These are phyloP conservation scores for Colletotrichum sansevieriae DNA, from an alignment of 2,329 filamentous ascomycete genomes.

Conservation along the genomic window DNA sequence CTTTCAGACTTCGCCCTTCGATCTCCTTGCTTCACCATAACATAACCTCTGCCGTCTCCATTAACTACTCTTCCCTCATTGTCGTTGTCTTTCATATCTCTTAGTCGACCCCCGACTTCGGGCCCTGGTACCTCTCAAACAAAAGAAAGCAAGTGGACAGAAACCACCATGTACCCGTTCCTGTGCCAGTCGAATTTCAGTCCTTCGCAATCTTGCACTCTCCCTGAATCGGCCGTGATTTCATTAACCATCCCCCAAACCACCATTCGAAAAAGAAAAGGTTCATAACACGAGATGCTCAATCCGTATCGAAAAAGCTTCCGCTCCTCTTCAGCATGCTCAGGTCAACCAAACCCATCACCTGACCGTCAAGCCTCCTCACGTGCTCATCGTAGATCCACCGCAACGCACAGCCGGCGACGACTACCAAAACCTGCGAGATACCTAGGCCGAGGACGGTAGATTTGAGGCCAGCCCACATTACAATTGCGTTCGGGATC, in stretches of 20 bases:
- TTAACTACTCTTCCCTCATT: neutral
- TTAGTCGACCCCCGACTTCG: rapidly evolving
- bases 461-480: conserved; percentile 51
- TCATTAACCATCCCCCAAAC: neutral
- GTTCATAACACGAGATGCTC: neutral
- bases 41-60: neutral
- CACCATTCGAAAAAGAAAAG: neutral
- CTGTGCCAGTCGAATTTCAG: neutral
- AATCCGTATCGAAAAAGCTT: conserved; percentile 62
- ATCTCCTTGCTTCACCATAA: neutral
- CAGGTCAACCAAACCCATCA: conserved; percentile 62
- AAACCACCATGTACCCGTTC: neutral
- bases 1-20: neutral
- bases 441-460: conserved; percentile 57
- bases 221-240: neutral
- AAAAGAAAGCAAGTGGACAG: conserved; percentile 16
- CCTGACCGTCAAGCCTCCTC: conserved; percentile 58
- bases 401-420: conserved; percentile 52
- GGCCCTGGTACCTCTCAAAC: neutral
- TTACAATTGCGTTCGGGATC: conserved; percentile 53
- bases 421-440: conserved; percentile 56
- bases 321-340: conserved; percentile 56
- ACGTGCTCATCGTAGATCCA: conserved; percentile 58
- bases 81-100: neutral
- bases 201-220: neutral